Evolutionary conservation across 208 protist species (phyloP), one percentile per base, ranked within the genome.

Genomic region (Paratrypanosoma confusum): DNA sequence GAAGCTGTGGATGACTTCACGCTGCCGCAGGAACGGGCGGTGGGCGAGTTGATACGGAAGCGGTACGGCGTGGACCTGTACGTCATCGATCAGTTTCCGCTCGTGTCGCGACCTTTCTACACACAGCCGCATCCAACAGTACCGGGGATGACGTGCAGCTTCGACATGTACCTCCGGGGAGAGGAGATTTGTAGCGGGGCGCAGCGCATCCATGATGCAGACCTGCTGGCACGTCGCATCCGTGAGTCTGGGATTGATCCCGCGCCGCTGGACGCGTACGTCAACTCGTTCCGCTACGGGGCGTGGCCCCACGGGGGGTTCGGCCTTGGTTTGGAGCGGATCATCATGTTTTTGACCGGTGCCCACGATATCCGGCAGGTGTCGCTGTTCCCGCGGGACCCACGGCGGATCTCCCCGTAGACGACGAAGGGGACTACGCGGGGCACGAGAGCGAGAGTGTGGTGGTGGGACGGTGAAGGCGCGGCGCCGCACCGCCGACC

Each of bases 111-210:
- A 11, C 97, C 98, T 26, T 99, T 99, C 84, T 99, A 99, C 81
- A 99, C 98, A 16, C 98, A 99, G 97, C 92, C 96, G 20, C 6
- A 51, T 28, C 40, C 56, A 20, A 14, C 29, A 14, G 50, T 16
- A 36, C 20, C 2, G 16, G 37, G 55, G 3, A 51, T 47, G 10
- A 79, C 78, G 32, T 62, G 77, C 37, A 76, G 77, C 40, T 99
- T 97, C 72, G 98, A 99, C 77, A 64, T 99, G 64, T 99, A 99
- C 54, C 71, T 99, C 11, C 82, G 97, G 38, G 97, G 97, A 23
- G 94, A 99, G 67, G 98, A 99, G 75, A 99, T 99, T 44, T 88
- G 83, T 39, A 99, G 97, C 5, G 98, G 98, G 3, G 96, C 97
- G 7, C 97, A 99, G 78, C 89, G 98, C 52, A 66, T 99, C n/a